A percentile compares a stretch with the other conserved stretches of the same genome.
Evolutionary conservation across 2,329 filamentous ascomycete genomes (phyloP).

Genomic region (Rhinocladiella similis): DNA sequence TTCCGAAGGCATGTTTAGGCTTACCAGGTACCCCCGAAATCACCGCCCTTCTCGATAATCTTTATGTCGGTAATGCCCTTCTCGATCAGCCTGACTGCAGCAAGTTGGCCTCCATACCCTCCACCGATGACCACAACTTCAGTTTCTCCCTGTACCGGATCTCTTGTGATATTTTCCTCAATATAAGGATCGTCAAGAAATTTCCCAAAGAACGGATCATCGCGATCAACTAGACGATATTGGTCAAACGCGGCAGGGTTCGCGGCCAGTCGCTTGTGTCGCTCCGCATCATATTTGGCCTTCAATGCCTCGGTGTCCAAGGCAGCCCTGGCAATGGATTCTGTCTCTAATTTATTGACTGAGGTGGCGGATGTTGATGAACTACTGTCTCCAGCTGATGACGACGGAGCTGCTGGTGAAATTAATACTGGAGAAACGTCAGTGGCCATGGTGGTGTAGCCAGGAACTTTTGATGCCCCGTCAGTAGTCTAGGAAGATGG

Average conservation of each 20-base stretch:
- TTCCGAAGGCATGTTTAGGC: not conserved
- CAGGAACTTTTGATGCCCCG: too few relatives aligned
- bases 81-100: slow-evolving; percentile 15
- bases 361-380: too few relatives aligned
- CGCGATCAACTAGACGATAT: too few relatives aligned
- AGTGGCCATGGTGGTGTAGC: too few relatives aligned
- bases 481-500: too few relatives aligned
- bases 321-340: too few relatives aligned
- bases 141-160: slow-evolving; percentile 10
- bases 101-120: slow-evolving; percentile 19
- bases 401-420: too few relatives aligned
- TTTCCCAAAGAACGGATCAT: too few relatives aligned
- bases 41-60: slow-evolving; percentile 36
- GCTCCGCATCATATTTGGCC: slow-evolving; percentile 18
- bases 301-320: not conserved
- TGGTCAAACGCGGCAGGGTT: too few relatives aligned
- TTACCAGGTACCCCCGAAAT: slow-evolving; percentile 31
- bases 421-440: too few relatives aligned
- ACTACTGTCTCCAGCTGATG: too few relatives aligned
- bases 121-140: slow-evolving; percentile 27
- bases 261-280: slow-evolving; percentile 14
- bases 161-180: slow-evolving; percentile 1
- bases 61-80: slow-evolving; percentile 10
- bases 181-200: slow-evolving; percentile 19
- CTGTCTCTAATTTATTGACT: too few relatives aligned